These are phyloP conservation scores for Basipetospora chlamydospora DNA, from an alignment of 2,329 filamentous ascomycete genomes.

Conservation along the genomic window DNA sequence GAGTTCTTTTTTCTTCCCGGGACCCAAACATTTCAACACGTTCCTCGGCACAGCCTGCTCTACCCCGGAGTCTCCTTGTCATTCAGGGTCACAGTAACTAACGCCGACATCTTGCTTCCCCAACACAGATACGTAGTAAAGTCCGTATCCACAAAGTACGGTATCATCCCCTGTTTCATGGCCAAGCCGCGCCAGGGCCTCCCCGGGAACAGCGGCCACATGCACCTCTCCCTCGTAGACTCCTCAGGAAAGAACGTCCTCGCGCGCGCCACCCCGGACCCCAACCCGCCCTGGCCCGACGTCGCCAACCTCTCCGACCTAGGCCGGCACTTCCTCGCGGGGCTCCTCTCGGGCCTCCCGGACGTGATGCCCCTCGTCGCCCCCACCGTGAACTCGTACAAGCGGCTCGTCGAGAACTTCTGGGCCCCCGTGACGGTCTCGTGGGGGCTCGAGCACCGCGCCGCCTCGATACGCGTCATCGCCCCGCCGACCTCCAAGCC, in stretches of 20 bases:
- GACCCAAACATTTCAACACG: too few species aligned
- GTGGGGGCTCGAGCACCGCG: constrained; percentile 91
- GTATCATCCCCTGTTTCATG: constrained; percentile 97
- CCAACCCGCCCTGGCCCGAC: constrained; percentile 58
- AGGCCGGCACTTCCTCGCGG: constrained; percentile 85
- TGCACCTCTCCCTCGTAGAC: constrained; percentile 83
- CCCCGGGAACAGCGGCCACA: constrained; percentile 89
- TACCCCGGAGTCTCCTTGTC: too few species aligned
- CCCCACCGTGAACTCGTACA: constrained; percentile 95
- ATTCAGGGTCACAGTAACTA: too few species aligned
- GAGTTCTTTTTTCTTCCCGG: constrained; percentile 11
- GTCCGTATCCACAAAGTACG: constrained; percentile 70
- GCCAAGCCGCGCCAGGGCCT: constrained; percentile 85
- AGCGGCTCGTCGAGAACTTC: constrained; percentile 95
- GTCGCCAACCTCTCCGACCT: constrained; percentile 71
- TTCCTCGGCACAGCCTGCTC: too few species aligned
- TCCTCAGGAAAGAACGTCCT: constrained; percentile 73
- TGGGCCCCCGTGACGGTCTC: constrained; percentile 97
- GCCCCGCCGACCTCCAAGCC: constrained; percentile 73
- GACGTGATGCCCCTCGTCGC: constrained; percentile 93
- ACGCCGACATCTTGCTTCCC: too few species aligned
- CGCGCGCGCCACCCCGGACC: constrained; percentile 55
- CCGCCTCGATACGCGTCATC: constrained; percentile 80
- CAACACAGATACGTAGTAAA: constrained; percentile 81
- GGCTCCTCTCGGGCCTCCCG: constrained; percentile 73